A percentile compares a stretch with the other conserved stretches of the same genome.
Conservation (phyloP, 805 yeast species). For the Pichia cabralensis region DNA sequence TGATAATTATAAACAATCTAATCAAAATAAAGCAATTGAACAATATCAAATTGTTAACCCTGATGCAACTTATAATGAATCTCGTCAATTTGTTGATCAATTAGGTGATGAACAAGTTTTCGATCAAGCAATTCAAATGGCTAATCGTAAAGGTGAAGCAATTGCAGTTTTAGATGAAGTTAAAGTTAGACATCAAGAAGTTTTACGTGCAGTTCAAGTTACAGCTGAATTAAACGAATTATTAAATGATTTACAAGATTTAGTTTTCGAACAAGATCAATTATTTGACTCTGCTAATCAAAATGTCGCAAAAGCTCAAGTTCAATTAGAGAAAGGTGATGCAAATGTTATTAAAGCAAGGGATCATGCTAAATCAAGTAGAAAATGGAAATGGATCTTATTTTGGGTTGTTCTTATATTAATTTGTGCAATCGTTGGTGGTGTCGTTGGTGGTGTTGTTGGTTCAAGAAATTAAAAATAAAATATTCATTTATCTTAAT, state of each 20-base stretch:
- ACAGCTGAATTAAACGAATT: constrained; percentile 93
- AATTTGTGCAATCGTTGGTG: constrained; percentile 54
- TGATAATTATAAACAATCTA: constrained; percentile 74
- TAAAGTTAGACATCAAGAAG: constrained; percentile 89
- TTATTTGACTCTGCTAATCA: constrained; percentile 75
- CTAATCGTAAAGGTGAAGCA: constrained; percentile 90
- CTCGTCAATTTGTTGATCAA: constrained; percentile 76
- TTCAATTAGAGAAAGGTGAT: constrained; percentile 86
- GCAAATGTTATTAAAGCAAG: constrained; percentile 91
- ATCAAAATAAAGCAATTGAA: constrained; percentile 80
- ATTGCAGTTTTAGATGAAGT: constrained; percentile 92
- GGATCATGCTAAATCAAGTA: constrained; percentile 75
- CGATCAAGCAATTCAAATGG: constrained; percentile 81
- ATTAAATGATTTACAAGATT: constrained; percentile 91
- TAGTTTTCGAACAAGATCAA: constrained; percentile 92
- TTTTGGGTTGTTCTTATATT: constrained; percentile 51
- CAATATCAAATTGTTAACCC: constrained; percentile 88
- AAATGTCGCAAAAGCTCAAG: constrained; percentile 74
- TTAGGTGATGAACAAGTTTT: constrained; percentile 84
- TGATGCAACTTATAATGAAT: constrained; percentile 74
- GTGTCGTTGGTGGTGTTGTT: constrained; percentile 52
- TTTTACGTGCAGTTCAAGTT: constrained; percentile 87
- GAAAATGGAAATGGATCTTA: constrained; percentile 88
- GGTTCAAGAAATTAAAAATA: constrained; percentile 20
- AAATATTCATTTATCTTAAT: not conserved